These are phyloP conservation scores for Candida coleopterorum DNA, from an alignment of 805 yeast species.

Conservation along the genomic window DNA sequence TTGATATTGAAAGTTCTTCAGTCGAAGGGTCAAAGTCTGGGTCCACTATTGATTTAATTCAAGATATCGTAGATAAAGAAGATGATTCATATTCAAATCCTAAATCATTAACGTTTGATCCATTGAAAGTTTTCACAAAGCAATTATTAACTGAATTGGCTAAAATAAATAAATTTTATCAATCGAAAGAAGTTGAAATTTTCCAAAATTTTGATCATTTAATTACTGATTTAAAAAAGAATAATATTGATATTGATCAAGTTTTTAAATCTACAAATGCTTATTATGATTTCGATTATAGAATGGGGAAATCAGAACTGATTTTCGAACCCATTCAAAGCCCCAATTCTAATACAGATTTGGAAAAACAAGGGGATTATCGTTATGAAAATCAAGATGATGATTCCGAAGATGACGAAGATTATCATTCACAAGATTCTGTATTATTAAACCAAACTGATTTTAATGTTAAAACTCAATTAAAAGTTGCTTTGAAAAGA, in stretches of 20 bases:
- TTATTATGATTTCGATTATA: conserved; percentile 15
- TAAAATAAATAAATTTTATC: conserved; percentile 51
- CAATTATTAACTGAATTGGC: conserved; percentile 44
- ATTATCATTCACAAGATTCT: conserved; percentile 30
- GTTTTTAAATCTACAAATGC: conserved; percentile 22
- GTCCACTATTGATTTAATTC: conserved; percentile 2
- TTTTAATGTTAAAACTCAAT: conserved; percentile 46
- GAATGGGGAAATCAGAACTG: conserved; percentile 8
- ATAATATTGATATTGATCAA: conserved; percentile 23
- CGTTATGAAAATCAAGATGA: conserved; percentile 20
- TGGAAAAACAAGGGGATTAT: conserved; percentile 27
- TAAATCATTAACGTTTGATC: conserved; percentile 12
- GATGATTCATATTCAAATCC: conserved; percentile 10
- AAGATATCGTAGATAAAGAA: conserved; percentile 3
- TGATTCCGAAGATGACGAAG: conserved; percentile 24
- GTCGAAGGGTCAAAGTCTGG: background rate
- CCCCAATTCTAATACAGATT: conserved; percentile 5
- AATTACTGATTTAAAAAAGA: conserved; percentile 40
- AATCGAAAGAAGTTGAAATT: conserved; percentile 41
- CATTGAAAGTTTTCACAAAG: conserved; percentile 41
- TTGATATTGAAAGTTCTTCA: conserved; percentile 6
- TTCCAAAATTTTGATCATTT: conserved; percentile 42
- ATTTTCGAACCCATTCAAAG: background rate
- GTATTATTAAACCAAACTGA: conserved; percentile 48
- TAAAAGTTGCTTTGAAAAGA: conserved; percentile 61